Percentiles rank a stretch among this genome's conserved stretches.
Conservation (phyloP, 2,329 filamentous ascomycete genomes). For the Diaporthe sp. region DNA sequence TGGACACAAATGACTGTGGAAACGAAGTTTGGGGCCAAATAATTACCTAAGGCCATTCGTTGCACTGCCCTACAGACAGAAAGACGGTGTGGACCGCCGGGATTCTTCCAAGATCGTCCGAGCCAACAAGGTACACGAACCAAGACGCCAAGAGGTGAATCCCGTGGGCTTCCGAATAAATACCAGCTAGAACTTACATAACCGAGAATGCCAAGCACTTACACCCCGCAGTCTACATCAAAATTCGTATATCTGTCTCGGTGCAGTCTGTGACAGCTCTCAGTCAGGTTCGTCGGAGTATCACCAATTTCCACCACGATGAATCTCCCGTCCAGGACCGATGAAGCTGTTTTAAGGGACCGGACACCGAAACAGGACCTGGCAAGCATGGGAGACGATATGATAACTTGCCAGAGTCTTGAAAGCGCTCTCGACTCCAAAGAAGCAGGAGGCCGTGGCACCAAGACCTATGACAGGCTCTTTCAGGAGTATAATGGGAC, state of each 20-base stretch:
- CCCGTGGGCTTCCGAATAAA: slow-evolving; percentile 8
- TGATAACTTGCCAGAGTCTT: neutral
- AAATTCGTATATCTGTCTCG: neutral
- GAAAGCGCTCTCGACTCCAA: neutral
- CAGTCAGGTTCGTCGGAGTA: neutral
- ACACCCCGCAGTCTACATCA: neutral
- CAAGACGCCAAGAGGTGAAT: slow-evolving; percentile 15
- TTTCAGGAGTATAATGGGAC: neutral
- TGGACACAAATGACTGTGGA: neutral
- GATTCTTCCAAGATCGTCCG: neutral
- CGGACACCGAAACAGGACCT: neutral
- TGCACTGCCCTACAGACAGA: neutral
- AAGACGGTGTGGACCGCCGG: neutral
- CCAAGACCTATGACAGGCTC: neutral
- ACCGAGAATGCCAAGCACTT: slow-evolving; percentile 1
- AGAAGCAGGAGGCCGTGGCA: neutral
- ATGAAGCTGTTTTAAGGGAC: neutral
- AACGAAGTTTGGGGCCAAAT: neutral
- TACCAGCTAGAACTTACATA: neutral
- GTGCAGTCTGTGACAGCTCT: neutral
- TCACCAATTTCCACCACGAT: neutral
- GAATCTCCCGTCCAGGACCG: neutral
- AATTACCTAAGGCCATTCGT: neutral
- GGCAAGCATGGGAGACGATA: too few relatives aligned
- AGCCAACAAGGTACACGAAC: neutral